Evolutionary conservation across 2,329 filamentous ascomycete species (phyloP).

Genomic region (Penicillium concentricum): DNA sequence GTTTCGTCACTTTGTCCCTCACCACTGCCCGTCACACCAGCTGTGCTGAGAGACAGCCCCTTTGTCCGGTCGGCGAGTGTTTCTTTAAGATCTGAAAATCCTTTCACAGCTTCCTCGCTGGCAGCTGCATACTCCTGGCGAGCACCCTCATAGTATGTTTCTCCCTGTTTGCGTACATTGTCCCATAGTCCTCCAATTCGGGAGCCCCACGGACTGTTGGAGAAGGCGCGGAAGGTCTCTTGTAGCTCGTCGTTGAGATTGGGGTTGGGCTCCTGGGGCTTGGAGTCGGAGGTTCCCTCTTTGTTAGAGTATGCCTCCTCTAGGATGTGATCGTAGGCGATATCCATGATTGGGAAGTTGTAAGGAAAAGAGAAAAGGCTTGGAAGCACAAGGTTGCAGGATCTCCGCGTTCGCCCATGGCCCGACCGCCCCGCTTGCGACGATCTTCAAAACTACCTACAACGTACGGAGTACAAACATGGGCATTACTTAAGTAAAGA

Average conservation of each 20-base stretch:
- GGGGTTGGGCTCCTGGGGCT: conserved; percentile 36
- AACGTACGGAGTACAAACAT: not conserved
- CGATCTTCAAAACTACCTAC: not conserved
- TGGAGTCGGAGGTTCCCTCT: conserved; percentile 45
- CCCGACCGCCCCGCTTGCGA: conserved; percentile 31
- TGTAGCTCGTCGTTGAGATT: conserved; percentile 84
- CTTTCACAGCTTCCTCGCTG: conserved; percentile 76
- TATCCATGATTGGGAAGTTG: conserved; percentile 66
- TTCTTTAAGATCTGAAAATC: conserved; percentile 68
- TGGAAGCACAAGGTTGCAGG: conserved; percentile 19
- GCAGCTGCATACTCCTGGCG: conserved; percentile 78
- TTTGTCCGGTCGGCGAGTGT: conserved; percentile 71
- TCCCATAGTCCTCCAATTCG: conserved; percentile 85
- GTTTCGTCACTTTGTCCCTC: conserved; percentile 30
- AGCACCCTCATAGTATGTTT: conserved; percentile 80
- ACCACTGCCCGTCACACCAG: conserved; percentile 24
- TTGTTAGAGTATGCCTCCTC: conserved; percentile 70
- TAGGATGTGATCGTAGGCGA: conserved; percentile 95
- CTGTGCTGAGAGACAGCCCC: conserved; percentile 63
- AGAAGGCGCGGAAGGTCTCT: conserved; percentile 93
- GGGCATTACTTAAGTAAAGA: no score
- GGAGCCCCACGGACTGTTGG: conserved; percentile 85
- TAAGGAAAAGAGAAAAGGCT: conserved; percentile 3
- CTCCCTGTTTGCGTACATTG: conserved; percentile 91
- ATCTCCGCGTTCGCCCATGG: conserved; percentile 32